Evolutionary conservation across 2,329 filamentous ascomycete species (phyloP).

Genomic region (Colletotrichum incanum): DNA sequence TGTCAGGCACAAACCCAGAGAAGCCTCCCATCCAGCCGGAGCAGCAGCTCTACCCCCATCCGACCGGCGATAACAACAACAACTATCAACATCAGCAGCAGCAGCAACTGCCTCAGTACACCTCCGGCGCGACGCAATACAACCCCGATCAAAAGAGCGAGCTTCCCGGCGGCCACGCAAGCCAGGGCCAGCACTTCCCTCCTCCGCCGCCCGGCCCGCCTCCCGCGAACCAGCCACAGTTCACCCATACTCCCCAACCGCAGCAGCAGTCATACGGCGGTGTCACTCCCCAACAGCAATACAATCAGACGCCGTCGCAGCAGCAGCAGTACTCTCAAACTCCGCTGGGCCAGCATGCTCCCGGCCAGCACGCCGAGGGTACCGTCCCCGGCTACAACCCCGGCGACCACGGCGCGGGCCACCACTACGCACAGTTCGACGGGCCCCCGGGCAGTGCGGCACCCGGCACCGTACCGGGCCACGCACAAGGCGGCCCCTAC

Average conservation of each 20-base stretch:
- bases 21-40: conserved; percentile 42
- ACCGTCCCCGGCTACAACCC: conserved; percentile 38
- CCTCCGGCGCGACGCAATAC: conserved; percentile 21
- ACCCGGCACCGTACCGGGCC: not conserved
- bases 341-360: conserved; percentile 16
- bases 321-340: conserved; percentile 10
- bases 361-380: conserved; percentile 29
- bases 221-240: conserved; percentile 38
- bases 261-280: conserved; percentile 14
- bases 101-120: conserved; percentile 22
- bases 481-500: not conserved
- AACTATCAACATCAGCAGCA: conserved; percentile 15
- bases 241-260: conserved; percentile 31
- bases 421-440: conserved; percentile 31
- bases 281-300: conserved; percentile 11
- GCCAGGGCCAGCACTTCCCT: conserved; percentile 38
- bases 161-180: conserved; percentile 20
- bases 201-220: conserved; percentile 41
- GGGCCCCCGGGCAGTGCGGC: conserved; percentile 12
- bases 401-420: conserved; percentile 35
- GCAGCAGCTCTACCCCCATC: conserved; percentile 41
- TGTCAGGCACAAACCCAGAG: conserved; percentile 41
- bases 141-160: conserved; percentile 27
- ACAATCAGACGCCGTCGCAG: not conserved
- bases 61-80: conserved; percentile 24